Evolutionary conservation across 805 yeast species (phyloP), one percentile per base, ranked within the genome.

Genomic region (Monosporozyma yasuniensis): DNA sequence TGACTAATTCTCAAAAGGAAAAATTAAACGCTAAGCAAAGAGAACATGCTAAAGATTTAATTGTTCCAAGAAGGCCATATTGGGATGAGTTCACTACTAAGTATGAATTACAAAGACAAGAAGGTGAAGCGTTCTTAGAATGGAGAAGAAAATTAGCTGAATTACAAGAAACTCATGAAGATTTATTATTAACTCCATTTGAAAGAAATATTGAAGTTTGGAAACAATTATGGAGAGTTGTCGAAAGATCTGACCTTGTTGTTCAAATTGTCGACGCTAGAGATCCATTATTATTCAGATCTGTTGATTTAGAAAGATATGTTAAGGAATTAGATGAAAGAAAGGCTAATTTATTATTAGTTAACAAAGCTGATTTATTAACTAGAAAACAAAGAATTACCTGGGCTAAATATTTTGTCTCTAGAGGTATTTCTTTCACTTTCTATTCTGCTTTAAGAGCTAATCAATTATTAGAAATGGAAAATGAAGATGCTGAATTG

Each of bases 191-290:
- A 64, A 93, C 99, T 0, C 99, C 99, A 4, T 93, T 91, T 64
- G 99, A 93, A 72, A 81, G 99, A 72, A 93, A 93, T 66, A 74
- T 93, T 55, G 96, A 91, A 74, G 97, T 93, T 51, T 93, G 99
- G 99, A 82, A 93, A 64, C 99, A 93, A 70, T 73, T 93, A 56
- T 93, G 99, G 99, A 79, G 99, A 70, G 99, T 93, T 42, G 86
- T 89, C 22, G 99, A 93, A 68, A 80, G 98, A 63, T 87, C 93
- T 22, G 96, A 91, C 67, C 74, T 93, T 59, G 80, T 93, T 38
- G 97, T 93, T 5, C 99, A 93, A 66, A 93, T 93, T 72, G 98
- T 93, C 27, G 99, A 93, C 71, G 98, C 97, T 11, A 78, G 99
- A 69, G 89, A 87, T 64, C 99, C 99, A 4, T 70, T 90, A 51